Evolutionary conservation across 371 early-diverging fungal genomes (phyloP).

Genomic region (Apophysomyces elegans): DNA sequence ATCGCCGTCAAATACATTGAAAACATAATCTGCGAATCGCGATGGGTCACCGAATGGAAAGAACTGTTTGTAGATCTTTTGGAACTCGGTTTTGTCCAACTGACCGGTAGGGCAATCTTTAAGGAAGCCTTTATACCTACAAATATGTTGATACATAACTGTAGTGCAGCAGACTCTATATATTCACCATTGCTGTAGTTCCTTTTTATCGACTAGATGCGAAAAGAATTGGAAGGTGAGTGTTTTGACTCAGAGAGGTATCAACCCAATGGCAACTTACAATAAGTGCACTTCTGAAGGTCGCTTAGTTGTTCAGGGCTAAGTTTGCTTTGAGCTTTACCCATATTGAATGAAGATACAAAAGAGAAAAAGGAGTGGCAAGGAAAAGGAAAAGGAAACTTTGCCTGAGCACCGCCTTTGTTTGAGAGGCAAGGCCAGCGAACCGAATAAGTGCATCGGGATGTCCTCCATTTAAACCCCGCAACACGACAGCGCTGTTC

Average conservation of each 20-base stretch:
- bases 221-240: not conserved
- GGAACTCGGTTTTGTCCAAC: slow-evolving; percentile 83
- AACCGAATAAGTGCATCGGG: not conserved
- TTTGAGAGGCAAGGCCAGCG: not conserved
- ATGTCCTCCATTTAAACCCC: not conserved
- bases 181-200: slow-evolving; percentile 87
- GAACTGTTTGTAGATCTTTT: slow-evolving; percentile 92
- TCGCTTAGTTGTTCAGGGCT: slow-evolving; percentile 77
- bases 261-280: slow-evolving; percentile 52
- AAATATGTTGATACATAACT: slow-evolving; percentile 2
- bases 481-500: not conserved
- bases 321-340: slow-evolving; percentile 82
- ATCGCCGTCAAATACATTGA: slow-evolving; percentile 86
- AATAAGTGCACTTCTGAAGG: slow-evolving; percentile 78
- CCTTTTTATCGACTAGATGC: slow-evolving; percentile 83
- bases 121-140: slow-evolving; percentile 91
- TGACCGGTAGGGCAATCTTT: slow-evolving; percentile 89
- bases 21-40: slow-evolving; percentile 87
- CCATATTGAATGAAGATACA: slow-evolving; percentile 55
- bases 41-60: slow-evolving; percentile 95
- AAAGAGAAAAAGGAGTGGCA: slow-evolving; percentile 13
- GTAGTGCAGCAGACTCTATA: not conserved
- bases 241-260: no score
- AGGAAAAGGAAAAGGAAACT: slow-evolving; percentile 6
- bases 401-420: not conserved